Evolutionary conservation across 345 rosid genomes (phyloP), one percentile per base, ranked within the genome.

Genomic region (Pseudoturritis turrita): DNA sequence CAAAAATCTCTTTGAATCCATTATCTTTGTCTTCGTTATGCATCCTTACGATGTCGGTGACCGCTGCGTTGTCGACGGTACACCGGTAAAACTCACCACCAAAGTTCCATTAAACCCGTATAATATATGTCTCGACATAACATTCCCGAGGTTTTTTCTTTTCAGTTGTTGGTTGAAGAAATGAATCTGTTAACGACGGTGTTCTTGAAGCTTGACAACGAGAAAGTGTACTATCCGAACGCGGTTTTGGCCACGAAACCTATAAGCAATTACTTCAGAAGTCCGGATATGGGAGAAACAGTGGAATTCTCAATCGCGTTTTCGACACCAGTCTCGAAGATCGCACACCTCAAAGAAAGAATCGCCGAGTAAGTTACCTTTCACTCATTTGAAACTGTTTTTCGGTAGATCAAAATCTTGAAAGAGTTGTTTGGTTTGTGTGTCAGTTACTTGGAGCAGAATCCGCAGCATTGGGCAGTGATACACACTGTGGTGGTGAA

Each of bases 111-210:
- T 22, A 18, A 26, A 52, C 36, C 25, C 25, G 4, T n/a, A 4
- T 51, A n/a, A 2, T 6, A 10, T 8, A 18, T 66, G 11, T 49
- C 9, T 59, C 37, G 36, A 6, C 18, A 36, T 23, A 0, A 39
- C 14, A 5, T 22, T 31, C 66, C 39, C 63, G 18, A 0, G 23
- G 43, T 33, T 43, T 56, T 31, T 58, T 0, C 11, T 36, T 68
- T 46, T 44, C 89, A 91, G 97, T 76, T 91, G 91, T 36, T 86
- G 9, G 96, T 91, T n/a, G 97, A 89, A 78, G 97, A 91, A 75
- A 84, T 89, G 91, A 89, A 91, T 73, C 75, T 91, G 49, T 50
- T 87, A 73, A 78, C 86, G 1, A 91, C 97, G 0, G 81, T 91
- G 62, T 91, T 91, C 80, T 68, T 91, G 81, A 87, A 82, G 76